Evolutionary conservation across 179 eudicot genomes (phyloP).

Genomic region (Camellia oleifera): DNA sequence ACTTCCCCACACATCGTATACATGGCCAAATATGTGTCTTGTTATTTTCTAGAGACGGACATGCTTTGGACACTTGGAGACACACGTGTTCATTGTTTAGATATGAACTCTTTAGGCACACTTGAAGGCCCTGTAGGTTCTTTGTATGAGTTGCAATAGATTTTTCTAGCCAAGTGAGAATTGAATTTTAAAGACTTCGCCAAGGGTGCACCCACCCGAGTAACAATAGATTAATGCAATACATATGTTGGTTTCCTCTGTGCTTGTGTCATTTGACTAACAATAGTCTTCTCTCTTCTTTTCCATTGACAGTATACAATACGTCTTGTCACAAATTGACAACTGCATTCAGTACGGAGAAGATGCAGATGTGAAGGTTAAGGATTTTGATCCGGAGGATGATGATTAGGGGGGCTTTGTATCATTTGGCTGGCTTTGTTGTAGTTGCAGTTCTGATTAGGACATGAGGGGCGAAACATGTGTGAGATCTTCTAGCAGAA

Average conservation of each 20-base stretch:
- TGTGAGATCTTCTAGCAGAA: neutral
- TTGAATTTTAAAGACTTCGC: too few species aligned
- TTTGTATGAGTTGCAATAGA: neutral
- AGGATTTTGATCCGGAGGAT: constrained; percentile 56
- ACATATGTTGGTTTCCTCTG: neutral
- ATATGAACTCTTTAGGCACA: neutral
- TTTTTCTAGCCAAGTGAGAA: too few species aligned
- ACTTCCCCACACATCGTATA: too few species aligned
- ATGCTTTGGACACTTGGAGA: neutral
- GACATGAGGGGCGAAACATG: neutral
- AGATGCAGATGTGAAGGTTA: constrained; percentile 70
- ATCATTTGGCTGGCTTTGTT: neutral
- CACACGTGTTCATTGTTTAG: neutral
- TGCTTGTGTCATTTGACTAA: neutral
- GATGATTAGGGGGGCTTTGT: constrained; percentile 16
- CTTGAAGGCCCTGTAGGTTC: neutral
- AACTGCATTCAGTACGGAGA: constrained; percentile 61
- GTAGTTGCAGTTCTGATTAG: neutral
- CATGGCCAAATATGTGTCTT: too few species aligned
- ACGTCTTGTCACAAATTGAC: constrained; percentile 55
- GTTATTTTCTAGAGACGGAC: neutral
- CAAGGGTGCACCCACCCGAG: too few species aligned
- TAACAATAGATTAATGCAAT: neutral
- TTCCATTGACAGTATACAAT: constrained; percentile 40
- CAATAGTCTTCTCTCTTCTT: neutral